Evolutionary conservation across 2,329 filamentous ascomycete genomes (phyloP).

Genomic region (Sporothrix humicola): DNA sequence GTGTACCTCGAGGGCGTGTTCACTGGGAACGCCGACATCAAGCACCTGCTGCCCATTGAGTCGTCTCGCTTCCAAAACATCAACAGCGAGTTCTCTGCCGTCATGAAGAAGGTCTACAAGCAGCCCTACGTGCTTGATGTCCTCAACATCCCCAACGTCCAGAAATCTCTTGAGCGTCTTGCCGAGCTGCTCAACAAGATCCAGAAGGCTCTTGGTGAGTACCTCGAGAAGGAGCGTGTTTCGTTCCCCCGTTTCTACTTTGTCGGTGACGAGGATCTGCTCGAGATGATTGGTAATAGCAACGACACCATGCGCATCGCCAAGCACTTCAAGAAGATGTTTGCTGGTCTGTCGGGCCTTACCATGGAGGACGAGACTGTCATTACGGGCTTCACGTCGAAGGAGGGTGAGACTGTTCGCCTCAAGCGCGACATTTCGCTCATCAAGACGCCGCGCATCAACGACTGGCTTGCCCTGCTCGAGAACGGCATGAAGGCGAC

Average conservation of each 20-base stretch:
- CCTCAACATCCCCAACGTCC: constrained; percentile 91
- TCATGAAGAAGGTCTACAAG: constrained; percentile 99
- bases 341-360: constrained; percentile 90
- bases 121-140: constrained; percentile 95
- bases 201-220: constrained; percentile 97
- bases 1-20: constrained; percentile 99
- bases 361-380: constrained; percentile 88
- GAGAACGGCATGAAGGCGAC: constrained; percentile 94
- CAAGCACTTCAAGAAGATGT: constrained; percentile 99
- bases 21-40: constrained; percentile 98
- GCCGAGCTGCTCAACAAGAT: constrained; percentile 99
- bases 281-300: constrained; percentile 99
- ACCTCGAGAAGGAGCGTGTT: constrained; percentile 95
- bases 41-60: constrained; percentile 94
- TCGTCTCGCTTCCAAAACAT: constrained; percentile 98
- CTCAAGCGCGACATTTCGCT: constrained; percentile 92
- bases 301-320: constrained; percentile 95
- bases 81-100: constrained; percentile 97
- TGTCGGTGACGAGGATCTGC: constrained; percentile 94
- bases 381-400: constrained; percentile 92
- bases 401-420: constrained; percentile 87
- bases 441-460: constrained; percentile 93
- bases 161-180: constrained; percentile 92
- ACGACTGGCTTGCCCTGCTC: constrained; percentile 95
- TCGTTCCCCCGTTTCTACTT: constrained; percentile 99